These are phyloP conservation scores for Spongospora subterranea DNA, from an alignment of 208 protist genomes.

Conservation along the genomic window DNA sequence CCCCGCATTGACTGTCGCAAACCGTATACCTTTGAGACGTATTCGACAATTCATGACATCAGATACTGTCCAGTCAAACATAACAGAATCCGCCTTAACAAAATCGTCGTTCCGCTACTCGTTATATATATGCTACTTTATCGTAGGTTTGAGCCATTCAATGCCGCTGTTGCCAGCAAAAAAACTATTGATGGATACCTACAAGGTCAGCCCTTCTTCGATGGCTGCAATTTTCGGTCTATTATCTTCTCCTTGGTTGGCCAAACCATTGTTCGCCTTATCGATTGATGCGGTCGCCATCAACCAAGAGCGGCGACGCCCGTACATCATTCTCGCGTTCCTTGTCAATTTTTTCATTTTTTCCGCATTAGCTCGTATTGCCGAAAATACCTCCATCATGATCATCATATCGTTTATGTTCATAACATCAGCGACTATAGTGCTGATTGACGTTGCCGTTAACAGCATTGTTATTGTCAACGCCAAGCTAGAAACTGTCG, in stretches of 20 bases:
- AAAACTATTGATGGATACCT: not conserved
- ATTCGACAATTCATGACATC: no score
- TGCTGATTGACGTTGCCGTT: not conserved
- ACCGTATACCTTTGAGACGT: no score
- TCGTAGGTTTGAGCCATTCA: not conserved
- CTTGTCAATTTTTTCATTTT: not conserved
- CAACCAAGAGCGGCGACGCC: not conserved
- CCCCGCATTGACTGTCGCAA: no score
- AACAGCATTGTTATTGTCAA: slow-evolving; percentile 17
- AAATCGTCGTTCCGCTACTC: no score
- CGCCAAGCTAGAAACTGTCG: not conserved
- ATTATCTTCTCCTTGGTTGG: not conserved
- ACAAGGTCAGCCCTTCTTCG: not conserved
- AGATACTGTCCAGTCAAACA: no score
- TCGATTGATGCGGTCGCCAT: not conserved
- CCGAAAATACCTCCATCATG: not conserved
- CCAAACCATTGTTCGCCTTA: not conserved
- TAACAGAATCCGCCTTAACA: no score
- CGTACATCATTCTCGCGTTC: not conserved
- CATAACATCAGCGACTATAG: not conserved
- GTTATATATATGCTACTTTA: no score
- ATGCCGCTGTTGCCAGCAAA: not conserved
- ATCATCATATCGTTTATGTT: not conserved
- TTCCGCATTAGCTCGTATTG: not conserved
- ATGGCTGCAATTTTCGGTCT: not conserved